Evolutionary conservation across 108 stramenopile species (phyloP).

Genomic region (Cyclotella distinguenda): DNA sequence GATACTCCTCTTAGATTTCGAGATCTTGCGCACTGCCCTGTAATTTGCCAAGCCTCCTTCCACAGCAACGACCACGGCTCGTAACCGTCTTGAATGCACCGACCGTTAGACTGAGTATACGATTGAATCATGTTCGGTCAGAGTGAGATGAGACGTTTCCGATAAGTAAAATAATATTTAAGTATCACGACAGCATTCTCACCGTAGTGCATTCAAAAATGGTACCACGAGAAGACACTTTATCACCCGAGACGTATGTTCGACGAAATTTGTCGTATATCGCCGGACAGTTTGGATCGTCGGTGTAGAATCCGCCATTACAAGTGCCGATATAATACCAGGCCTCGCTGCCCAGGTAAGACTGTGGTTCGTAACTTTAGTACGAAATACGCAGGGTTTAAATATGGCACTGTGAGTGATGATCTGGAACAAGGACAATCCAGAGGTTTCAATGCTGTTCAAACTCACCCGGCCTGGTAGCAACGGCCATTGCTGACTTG

Average conservation of each 20-base stretch:
- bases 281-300: not conserved
- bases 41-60: not conserved
- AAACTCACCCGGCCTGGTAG: not conserved
- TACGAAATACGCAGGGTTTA: not conserved
- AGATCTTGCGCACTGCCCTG: slow-evolving; percentile 1
- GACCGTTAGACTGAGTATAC: not conserved
- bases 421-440: not conserved
- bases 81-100: not conserved
- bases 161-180: too few species aligned
- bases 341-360: not conserved
- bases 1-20: not conserved
- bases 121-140: too few species aligned
- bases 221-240: not conserved
- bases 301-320: not conserved
- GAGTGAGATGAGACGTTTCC: too few species aligned
- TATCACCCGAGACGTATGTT: not conserved
- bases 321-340: not conserved
- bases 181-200: too few species aligned
- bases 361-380: not conserved
- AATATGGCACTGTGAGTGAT: not conserved
- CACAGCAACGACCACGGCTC: not conserved
- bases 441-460: not conserved
- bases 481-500: not conserved
- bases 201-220: not conserved
- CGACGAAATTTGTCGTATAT: not conserved